These are phyloP conservation scores for Cercospora sp. DNA, from an alignment of 2,329 filamentous ascomycete species.

Conservation along the genomic window DNA sequence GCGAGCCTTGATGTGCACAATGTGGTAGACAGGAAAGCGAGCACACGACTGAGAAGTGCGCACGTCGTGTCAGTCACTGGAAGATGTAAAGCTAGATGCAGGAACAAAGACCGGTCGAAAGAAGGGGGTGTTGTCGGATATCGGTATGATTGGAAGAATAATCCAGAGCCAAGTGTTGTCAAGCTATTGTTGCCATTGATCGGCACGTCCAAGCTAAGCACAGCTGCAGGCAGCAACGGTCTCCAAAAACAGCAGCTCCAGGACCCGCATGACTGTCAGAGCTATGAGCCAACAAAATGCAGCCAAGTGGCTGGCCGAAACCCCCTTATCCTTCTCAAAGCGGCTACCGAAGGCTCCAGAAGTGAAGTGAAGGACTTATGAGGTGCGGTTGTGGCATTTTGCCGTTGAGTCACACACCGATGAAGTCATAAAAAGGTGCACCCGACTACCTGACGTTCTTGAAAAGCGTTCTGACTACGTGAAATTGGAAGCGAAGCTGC, in stretches of 20 bases:
- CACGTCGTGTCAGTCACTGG: no score
- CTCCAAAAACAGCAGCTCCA: neutral
- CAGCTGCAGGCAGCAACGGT: neutral
- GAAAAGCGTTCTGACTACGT: no score
- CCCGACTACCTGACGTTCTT: neutral
- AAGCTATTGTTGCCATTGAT: neutral
- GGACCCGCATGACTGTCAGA: neutral
- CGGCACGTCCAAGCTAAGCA: no score
- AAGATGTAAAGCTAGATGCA: no score
- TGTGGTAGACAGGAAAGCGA: no score
- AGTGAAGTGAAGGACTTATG: neutral
- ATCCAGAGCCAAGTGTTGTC: neutral
- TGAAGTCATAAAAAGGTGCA: no score
- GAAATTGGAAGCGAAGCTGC: no score
- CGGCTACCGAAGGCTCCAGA: neutral
- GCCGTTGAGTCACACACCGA: fast-evolving
- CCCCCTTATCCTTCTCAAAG: neutral
- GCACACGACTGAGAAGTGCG: no score
- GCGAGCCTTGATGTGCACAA: no score
- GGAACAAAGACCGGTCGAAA: no score
- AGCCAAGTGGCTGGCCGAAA: neutral
- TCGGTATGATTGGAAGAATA: neutral
- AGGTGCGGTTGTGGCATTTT: neutral
- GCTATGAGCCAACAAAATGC: neutral
- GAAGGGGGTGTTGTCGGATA: no score